Conservation (phyloP, 2,329 filamentous ascomycete species). For the Chaetomiaceae sp. region DNA sequence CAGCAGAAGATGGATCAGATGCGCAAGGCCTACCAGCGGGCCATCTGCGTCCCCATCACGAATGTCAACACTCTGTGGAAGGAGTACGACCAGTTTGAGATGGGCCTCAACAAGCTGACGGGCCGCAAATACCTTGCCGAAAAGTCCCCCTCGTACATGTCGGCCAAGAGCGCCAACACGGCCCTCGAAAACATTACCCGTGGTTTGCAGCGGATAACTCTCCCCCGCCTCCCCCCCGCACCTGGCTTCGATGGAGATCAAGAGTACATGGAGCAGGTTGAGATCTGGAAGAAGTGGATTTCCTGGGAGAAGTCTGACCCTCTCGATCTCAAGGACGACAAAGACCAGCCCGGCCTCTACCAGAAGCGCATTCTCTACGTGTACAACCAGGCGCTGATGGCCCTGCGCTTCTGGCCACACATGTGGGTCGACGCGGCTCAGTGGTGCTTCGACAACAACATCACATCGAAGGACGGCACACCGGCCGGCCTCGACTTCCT, state of each 20-base stretch:
- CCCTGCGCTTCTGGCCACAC: slow-evolving; percentile 88
- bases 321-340: slow-evolving; percentile 75
- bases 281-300: slow-evolving; percentile 91
- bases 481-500: slow-evolving; percentile 69
- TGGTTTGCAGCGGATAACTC: slow-evolving; percentile 67
- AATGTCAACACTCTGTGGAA: slow-evolving; percentile 87
- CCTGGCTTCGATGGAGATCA: slow-evolving; percentile 81
- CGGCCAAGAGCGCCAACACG: slow-evolving; percentile 83
- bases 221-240: slow-evolving; percentile 77
- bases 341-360: slow-evolving; percentile 71
- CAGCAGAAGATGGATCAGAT: slow-evolving; percentile 96
- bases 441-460: slow-evolving; percentile 78
- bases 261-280: slow-evolving; percentile 78
- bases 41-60: slow-evolving; percentile 79
- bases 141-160: slow-evolving; percentile 90
- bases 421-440: slow-evolving; percentile 94
- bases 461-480: slow-evolving; percentile 55
- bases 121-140: slow-evolving; percentile 94
- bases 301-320: slow-evolving; percentile 93
- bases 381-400: slow-evolving; percentile 92
- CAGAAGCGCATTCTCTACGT: slow-evolving; percentile 79
- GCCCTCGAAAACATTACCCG: slow-evolving; percentile 85
- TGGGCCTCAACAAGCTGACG: slow-evolving; percentile 86
- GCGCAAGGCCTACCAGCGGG: slow-evolving; percentile 86
- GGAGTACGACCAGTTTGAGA: slow-evolving; percentile 95